Percentiles rank a stretch among this genome's conserved stretches.
Evolutionary conservation across 2,329 filamentous ascomycete genomes (phyloP).

Genomic region (Fusarium sp.): DNA sequence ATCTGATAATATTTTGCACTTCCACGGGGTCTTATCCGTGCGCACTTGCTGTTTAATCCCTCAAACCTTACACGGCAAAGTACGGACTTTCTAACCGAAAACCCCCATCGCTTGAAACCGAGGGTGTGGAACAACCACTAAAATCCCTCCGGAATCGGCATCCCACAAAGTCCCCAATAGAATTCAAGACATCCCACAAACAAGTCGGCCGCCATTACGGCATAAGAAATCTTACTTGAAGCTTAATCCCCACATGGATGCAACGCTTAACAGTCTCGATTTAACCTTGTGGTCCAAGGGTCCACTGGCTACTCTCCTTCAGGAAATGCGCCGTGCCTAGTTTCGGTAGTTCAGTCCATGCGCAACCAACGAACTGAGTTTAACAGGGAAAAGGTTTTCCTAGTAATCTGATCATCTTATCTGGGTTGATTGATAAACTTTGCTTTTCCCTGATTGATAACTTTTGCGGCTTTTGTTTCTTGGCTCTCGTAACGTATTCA

Average conservation of each 20-base stretch:
- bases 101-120: neutral
- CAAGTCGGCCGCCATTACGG: neutral
- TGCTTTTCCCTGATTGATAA: neutral
- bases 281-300: neutral
- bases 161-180: neutral
- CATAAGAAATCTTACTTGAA: neutral
- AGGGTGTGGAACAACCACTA: neutral
- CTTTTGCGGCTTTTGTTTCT: neutral
- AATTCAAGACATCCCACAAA: neutral
- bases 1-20: neutral
- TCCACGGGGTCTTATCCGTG: too few species aligned
- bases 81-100: neutral
- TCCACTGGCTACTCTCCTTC: neutral
- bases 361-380: neutral
- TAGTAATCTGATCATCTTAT: constrained; percentile 25
- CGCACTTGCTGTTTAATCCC: neutral
- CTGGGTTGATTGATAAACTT: constrained; percentile 3
- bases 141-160: neutral
- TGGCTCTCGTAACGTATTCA: neutral
- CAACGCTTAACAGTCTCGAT: neutral
- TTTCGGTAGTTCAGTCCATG: neutral
- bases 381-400: neutral
- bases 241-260: neutral
- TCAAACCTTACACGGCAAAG: neutral
- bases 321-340: neutral